Percentiles rank a stretch among this genome's conserved stretches.
These are phyloP conservation scores for Rutstroemia sp. DNA, from an alignment of 2,329 filamentous ascomycete genomes.

Conservation along the genomic window DNA sequence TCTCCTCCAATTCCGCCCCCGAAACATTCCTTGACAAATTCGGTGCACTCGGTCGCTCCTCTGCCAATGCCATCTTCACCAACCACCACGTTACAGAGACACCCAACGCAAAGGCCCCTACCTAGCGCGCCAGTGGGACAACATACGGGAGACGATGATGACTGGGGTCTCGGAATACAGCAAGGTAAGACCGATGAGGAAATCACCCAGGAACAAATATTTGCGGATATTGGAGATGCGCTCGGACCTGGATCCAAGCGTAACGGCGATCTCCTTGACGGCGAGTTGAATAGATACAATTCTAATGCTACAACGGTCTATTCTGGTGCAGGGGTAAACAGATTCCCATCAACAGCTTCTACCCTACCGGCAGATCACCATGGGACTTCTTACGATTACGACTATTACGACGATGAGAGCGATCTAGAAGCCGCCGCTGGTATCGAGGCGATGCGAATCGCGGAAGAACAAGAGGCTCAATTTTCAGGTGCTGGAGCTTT, in stretches of 20 bases:
- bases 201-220: slow-evolving; percentile 29
- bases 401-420: slow-evolving; percentile 64
- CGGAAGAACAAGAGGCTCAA: slow-evolving; percentile 69
- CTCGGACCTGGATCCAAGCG: slow-evolving; percentile 18
- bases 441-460: slow-evolving; percentile 73
- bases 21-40: slow-evolving; percentile 20
- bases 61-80: slow-evolving; percentile 12
- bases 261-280: slow-evolving; percentile 41
- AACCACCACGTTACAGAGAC: slow-evolving; percentile 23
- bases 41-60: slow-evolving; percentile 10
- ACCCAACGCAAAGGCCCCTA: slow-evolving; percentile 29
- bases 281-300: slow-evolving; percentile 43
- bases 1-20: slow-evolving; percentile 14
- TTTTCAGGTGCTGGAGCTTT: slow-evolving; percentile 47
- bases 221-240: slow-evolving; percentile 30
- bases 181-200: slow-evolving; percentile 20
- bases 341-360: slow-evolving; percentile 43
- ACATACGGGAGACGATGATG: slow-evolving; percentile 21
- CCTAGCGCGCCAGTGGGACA: slow-evolving; percentile 27
- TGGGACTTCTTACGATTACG: slow-evolving; percentile 30
- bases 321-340: slow-evolving; percentile 36
- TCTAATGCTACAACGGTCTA: slow-evolving; percentile 42
- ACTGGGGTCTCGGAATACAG: slow-evolving; percentile 18
- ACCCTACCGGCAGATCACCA: slow-evolving; percentile 34
- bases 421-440: slow-evolving; percentile 84